Conservation (phyloP, 2,329 filamentous ascomycete genomes). For the Apiospora pterosperma region DNA sequence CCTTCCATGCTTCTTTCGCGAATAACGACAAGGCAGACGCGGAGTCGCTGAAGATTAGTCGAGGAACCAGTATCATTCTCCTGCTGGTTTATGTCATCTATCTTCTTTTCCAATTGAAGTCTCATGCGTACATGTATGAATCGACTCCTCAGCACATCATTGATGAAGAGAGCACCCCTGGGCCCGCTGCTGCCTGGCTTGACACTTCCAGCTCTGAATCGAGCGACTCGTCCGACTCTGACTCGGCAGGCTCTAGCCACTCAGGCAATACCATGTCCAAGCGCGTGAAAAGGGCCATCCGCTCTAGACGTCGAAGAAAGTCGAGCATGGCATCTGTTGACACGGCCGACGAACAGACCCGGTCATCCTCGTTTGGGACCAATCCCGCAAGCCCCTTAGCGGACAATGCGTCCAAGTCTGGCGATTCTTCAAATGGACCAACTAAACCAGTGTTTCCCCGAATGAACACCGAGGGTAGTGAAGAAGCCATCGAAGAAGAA, state of each 20-base stretch:
- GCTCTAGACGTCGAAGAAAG: slow-evolving; percentile 68
- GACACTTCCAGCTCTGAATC: slow-evolving; percentile 63
- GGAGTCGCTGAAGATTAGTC: slow-evolving; percentile 78
- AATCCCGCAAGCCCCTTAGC: slow-evolving; percentile 27
- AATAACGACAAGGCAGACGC: slow-evolving; percentile 59
- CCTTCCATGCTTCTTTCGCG: slow-evolving; percentile 85
- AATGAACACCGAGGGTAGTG: slow-evolving; percentile 36
- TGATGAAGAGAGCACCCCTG: slow-evolving; percentile 85
- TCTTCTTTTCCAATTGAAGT: slow-evolving; percentile 86
- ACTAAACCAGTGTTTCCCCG: slow-evolving; percentile 26
- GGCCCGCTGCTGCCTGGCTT: slow-evolving; percentile 77
- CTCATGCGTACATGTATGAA: slow-evolving; percentile 87
- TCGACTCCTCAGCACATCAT: slow-evolving; percentile 91
- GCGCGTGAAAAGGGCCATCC: slow-evolving; percentile 73
- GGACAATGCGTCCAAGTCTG: slow-evolving; percentile 34
- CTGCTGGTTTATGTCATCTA: slow-evolving; percentile 81
- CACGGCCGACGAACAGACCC: slow-evolving; percentile 34
- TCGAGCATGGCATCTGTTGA: slow-evolving; percentile 71
- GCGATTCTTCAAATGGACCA: slow-evolving; percentile 35
- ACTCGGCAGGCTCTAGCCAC: slow-evolving; percentile 66
- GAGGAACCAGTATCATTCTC: slow-evolving; percentile 81
- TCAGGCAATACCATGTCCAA: slow-evolving; percentile 65
- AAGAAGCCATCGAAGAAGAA: slow-evolving; percentile 45
- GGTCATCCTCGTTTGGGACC: slow-evolving; percentile 40
- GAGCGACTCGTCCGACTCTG: slow-evolving; percentile 57